Evolutionary conservation across 2,329 filamentous ascomycete species (phyloP).

Genomic region (Tolypocladium nubicola): DNA sequence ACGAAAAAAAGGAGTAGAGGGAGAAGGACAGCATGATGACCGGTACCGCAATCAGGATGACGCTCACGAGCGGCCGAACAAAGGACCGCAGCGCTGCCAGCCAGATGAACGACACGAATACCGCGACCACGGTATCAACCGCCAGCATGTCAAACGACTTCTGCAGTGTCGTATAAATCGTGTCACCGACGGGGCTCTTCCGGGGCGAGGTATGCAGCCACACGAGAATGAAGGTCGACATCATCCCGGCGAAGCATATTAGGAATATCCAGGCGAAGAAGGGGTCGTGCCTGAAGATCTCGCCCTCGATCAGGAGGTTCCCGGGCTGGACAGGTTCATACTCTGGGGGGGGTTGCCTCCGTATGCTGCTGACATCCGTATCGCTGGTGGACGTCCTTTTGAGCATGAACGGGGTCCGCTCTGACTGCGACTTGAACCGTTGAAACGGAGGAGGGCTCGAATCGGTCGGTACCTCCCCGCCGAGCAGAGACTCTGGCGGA

Average conservation of each 20-base stretch:
- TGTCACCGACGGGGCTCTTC: conserved; percentile 74
- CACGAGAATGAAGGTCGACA: conserved; percentile 82
- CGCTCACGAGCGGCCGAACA: conserved; percentile 69
- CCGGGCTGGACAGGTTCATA: conserved; percentile 25
- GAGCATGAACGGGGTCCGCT: conserved; percentile 27
- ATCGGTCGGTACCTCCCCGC: conserved; percentile 40
- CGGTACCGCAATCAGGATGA: conserved; percentile 76
- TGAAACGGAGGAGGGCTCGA: conserved; percentile 52
- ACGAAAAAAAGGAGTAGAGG: conserved; percentile 82
- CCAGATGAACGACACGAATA: conserved; percentile 84
- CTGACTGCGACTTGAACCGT: conserved; percentile 35
- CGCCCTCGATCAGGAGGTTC: conserved; percentile 47
- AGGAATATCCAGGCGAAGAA: conserved; percentile 90
- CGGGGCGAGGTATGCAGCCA: conserved; percentile 75
- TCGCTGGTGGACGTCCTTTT: conserved; percentile 33
- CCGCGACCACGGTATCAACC: conserved; percentile 81
- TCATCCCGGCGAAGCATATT: conserved; percentile 71
- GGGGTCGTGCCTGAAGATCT: conserved; percentile 72
- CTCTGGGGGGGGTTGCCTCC: conserved; percentile 26
- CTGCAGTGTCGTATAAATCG: conserved; percentile 82
- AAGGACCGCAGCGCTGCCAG: conserved; percentile 80
- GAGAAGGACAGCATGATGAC: conserved; percentile 81
- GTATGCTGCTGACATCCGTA: conserved; percentile 32
- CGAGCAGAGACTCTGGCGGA: conserved; percentile 48
- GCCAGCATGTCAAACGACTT: conserved; percentile 83